Percentiles rank a stretch among this genome's conserved stretches.
Evolutionary conservation across 2,329 filamentous ascomycete genomes (phyloP).

Genomic region (Metarhizium anisopliae): DNA sequence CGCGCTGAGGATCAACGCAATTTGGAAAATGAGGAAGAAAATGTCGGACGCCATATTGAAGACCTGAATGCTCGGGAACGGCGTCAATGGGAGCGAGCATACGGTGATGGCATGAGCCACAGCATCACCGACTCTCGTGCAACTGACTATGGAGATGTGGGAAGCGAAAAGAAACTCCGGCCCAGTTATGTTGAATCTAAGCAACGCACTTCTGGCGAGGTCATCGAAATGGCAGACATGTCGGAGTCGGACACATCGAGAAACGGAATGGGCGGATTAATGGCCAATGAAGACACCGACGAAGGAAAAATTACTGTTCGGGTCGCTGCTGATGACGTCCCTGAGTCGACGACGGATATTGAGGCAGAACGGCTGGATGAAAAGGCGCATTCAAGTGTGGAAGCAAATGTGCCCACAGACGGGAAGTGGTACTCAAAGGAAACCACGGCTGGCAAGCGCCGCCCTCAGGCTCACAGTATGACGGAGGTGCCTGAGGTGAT

Average conservation of each 20-base stretch:
- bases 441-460: constrained; percentile 9
- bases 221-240: constrained; percentile 50
- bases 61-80: constrained; percentile 52
- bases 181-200: constrained; percentile 26
- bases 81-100: constrained; percentile 66
- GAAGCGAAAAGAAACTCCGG: constrained; percentile 34
- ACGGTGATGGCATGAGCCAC: constrained; percentile 49
- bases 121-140: constrained; percentile 31
- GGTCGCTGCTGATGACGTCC: constrained; percentile 40
- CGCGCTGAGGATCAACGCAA: constrained; percentile 41
- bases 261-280: constrained; percentile 27
- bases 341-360: constrained; percentile 15
- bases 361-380: constrained; percentile 20
- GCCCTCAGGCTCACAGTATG: constrained; percentile 12
- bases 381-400: constrained; percentile 17
- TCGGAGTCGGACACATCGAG: constrained; percentile 21
- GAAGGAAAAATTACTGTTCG: constrained; percentile 42
- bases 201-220: constrained; percentile 28
- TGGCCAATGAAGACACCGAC: constrained; percentile 30
- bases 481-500: constrained; percentile 41
- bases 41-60: constrained; percentile 59
- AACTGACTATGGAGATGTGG: constrained; percentile 41
- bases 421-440: constrained; percentile 15
- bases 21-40: constrained; percentile 57
- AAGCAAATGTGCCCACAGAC: constrained; percentile 2